phyloP scores from a whole-genome alignment of 257 asterid genomes.

The Phtheirospermum japonicum region DNA sequence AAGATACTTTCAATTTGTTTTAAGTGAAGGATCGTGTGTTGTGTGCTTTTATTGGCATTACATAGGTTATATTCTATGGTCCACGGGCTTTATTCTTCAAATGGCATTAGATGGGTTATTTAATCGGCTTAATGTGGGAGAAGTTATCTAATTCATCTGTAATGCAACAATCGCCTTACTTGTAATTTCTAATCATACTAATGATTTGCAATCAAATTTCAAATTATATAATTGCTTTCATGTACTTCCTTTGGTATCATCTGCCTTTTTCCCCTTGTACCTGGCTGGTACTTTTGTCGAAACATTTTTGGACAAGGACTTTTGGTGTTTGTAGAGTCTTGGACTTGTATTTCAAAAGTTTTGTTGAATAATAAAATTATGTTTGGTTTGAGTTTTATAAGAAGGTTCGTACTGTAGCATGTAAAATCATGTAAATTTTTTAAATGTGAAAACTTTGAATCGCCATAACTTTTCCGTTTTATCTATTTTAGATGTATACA shows the following conservation, averaged over 20 bases:
- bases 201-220: background rate
- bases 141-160: background rate
- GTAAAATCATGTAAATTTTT: too few species aligned
- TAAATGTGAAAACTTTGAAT: too few species aligned
- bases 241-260: background rate
- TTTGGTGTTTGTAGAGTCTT: too few species aligned
- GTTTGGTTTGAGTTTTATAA: too few species aligned
- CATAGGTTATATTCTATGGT: conserved; percentile 7
- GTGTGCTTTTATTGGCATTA: conserved; percentile 18
- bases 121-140: background rate
- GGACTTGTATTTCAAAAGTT: too few species aligned
- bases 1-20: too few species aligned
- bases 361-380: too few species aligned
- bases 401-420: too few species aligned
- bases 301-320: too few species aligned
- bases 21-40: background rate
- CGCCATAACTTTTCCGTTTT: too few species aligned
- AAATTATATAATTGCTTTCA: background rate
- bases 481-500: too few species aligned
- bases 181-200: conserved; percentile 5
- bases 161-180: conserved; percentile 7
- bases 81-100: conserved; percentile 1
- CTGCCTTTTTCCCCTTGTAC: conserved; percentile 5
- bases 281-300: background rate
- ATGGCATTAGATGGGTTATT: conserved; percentile 2